Base-by-base conservation (phyloP, 2,329 filamentous ascomycete species). In the Aschersonia sp. region DNA sequence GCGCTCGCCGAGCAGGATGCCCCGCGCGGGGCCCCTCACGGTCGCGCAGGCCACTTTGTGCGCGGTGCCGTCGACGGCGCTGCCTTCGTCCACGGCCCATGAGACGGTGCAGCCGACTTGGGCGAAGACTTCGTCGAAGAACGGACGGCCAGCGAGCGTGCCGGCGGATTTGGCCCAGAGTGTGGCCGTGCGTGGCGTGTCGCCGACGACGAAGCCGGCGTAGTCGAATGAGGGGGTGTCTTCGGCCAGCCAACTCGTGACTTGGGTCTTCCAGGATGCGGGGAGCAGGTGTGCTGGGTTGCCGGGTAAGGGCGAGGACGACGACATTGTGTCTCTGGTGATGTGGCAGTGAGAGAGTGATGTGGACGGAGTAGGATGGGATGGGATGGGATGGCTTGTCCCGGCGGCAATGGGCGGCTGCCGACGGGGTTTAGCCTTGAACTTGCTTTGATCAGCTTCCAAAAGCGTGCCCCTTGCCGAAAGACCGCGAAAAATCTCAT, bases 171-270 rank as follows among this genome's bases (percentile, higher is more conserved):
- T 86, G 51, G 74, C 79, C 67, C 77, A 83, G 40, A 86, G 74
- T 4, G 78, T 84, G 28, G 82, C 82, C 10, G 73, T 77, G 50
- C 78, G 77, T 6, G 69, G 65, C 31, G 67, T 69, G 40, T 85
- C 78, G 53, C 92, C 92, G 30, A 98, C 92, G 5, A 98, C 92
- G 65, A 94, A 98, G 51, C 92, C 92, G 59, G 87, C 92, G 64
- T 95, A 96, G 73, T 98, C 92, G 67, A 95, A 91, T 47, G 87
- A 92, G 4, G 92, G 92, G 3, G 89, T 94, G 69, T 98, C 92
- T 68, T 98, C 92, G 59, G 89, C 85, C 10, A 96, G 83, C 92
- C 92, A 98, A 58, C 77, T 69, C 30, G 82, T 77, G 53, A 96
- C 79, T 54, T 82, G 77, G 45, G 81, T 75, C 64, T 91, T 94